Evolutionary conservation across 202 grass and related monocot species (phyloP), one percentile per base, ranked within the genome.

Genomic region (Dendrocalamus latiflorus): DNA sequence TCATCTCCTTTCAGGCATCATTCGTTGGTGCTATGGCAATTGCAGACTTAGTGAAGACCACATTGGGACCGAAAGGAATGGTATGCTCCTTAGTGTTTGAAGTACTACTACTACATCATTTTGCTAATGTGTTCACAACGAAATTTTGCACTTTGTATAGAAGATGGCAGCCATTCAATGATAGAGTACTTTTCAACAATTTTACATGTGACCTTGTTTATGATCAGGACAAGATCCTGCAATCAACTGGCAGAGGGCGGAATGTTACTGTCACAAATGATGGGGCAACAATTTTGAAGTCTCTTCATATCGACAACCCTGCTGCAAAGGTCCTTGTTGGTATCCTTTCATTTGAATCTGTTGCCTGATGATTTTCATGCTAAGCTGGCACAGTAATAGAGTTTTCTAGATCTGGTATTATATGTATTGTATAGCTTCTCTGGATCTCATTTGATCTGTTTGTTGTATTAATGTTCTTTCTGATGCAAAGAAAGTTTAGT

Each of bases 281-380:
- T 68, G 95, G 95, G 38, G 95, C 95, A 37, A 98, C 92, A 60
- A 98, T 98, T 75, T 80, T 98, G 70, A 98, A 98, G 54, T 93
- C 95, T 0, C 95, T 98, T 91, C 95, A 95, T 81, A 95, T 98
- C 60, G 95, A 95, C 38, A 98, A 91, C 61, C 89, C 95, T 76
- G 91, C 95, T 69, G 95, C 95, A 3, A 98, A 98, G 84, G 95
- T 98, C 75, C 95, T 98, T 83, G 86, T 95, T 73, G 92, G 95
- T 98, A 98, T 94, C 95, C 92, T 94, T 89, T 81, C 9, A 36
- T 63, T 45, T 39, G 17, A 43, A 2, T 22, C 41, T 47, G 45
- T 17, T 76, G 6, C 9, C 42, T 37, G 14, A 36, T 62, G 1
- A 8, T 51, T 69, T 17, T 53, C 4, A 21, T 47, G 15, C 43